Percentiles rank a stretch among this genome's conserved stretches.
Conservation (phyloP, 2,329 filamentous ascomycete species). For the Cytospora paraplurivora region DNA sequence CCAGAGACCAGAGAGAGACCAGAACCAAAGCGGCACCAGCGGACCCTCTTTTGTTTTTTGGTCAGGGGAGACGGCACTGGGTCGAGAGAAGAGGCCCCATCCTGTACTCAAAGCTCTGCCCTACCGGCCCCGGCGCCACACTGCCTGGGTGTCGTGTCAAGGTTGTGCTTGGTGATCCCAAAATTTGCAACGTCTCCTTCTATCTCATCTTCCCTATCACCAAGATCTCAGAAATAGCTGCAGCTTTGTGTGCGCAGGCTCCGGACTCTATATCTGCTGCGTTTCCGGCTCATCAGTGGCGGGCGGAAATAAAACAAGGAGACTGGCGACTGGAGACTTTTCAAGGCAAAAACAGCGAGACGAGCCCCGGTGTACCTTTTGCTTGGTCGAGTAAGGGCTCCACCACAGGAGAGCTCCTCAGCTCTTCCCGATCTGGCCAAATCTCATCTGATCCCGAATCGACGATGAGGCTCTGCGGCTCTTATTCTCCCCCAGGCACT, state of each 20-base stretch:
- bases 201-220: slow-evolving; percentile 1
- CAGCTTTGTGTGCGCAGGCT: not conserved
- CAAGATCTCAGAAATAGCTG: not conserved
- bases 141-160: slow-evolving; percentile 12
- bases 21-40: slow-evolving; percentile 22
- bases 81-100: slow-evolving; percentile 14
- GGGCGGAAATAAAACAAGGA: slow-evolving; percentile 18
- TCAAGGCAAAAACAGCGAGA: slow-evolving; percentile 9
- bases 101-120: slow-evolving; percentile 7
- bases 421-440: slow-evolving; percentile 27
- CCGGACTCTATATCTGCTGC: not conserved
- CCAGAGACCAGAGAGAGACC: not conserved
- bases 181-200: slow-evolving; percentile 9
- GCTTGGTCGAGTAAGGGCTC: slow-evolving; percentile 9
- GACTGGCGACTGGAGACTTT: slow-evolving; percentile 2
- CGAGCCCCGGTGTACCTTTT: slow-evolving; percentile 21
- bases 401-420: slow-evolving; percentile 21
- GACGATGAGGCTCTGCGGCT: slow-evolving; percentile 24
- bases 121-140: slow-evolving; percentile 18
- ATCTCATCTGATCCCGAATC: slow-evolving; percentile 22
- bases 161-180: slow-evolving; percentile 11
- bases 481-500: slow-evolving; percentile 18
- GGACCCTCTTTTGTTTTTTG: slow-evolving; percentile 13
- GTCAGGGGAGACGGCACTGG: slow-evolving; percentile 7
- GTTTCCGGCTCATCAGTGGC: not conserved